phyloP scores from a whole-genome alignment of 257 asterid species.

The Ilex asprella region DNA sequence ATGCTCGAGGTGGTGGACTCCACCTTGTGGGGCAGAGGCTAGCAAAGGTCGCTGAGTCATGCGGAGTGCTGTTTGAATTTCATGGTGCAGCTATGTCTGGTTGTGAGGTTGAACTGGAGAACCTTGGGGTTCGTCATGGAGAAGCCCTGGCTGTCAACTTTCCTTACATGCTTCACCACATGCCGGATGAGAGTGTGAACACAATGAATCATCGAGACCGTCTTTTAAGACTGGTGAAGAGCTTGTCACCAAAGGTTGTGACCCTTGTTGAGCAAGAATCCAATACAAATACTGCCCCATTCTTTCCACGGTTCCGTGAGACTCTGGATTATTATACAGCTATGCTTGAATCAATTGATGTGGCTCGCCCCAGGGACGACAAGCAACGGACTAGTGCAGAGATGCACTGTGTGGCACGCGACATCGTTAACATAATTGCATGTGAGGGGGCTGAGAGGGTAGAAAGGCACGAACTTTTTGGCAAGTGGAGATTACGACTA shows the following conservation, averaged over 20 bases:
- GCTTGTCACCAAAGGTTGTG: constrained; percentile 75
- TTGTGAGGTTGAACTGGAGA: constrained; percentile 47
- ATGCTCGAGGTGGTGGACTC: constrained; percentile 92
- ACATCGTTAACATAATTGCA: constrained; percentile 72
- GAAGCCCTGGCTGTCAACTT: constrained; percentile 89
- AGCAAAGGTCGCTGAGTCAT: constrained; percentile 51
- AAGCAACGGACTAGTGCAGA: constrained; percentile 65
- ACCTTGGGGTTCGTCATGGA: constrained; percentile 43
- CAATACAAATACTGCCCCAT: constrained; percentile 72
- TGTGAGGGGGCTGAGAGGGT: constrained; percentile 82
- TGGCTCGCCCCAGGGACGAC: constrained; percentile 62
- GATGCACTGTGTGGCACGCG: constrained; percentile 79
- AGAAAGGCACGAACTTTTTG: constrained; percentile 84
- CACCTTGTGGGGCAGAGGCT: constrained; percentile 60
- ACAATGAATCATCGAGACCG: constrained; percentile 79
- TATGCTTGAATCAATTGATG: constrained; percentile 88
- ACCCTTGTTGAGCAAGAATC: constrained; percentile 87
- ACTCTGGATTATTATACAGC: constrained; percentile 76
- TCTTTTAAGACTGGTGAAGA: constrained; percentile 60
- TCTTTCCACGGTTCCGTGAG: constrained; percentile 62
- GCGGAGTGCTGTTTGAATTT: constrained; percentile 74
- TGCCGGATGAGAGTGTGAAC: constrained; percentile 94
- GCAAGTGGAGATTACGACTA: constrained; percentile 73
- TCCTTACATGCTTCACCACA: constrained; percentile 81
- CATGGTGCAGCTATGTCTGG: constrained; percentile 77